Evolutionary conservation across 2,329 filamentous ascomycete species (phyloP).

Genomic region (Aspergillus oerlinghausenensis): DNA sequence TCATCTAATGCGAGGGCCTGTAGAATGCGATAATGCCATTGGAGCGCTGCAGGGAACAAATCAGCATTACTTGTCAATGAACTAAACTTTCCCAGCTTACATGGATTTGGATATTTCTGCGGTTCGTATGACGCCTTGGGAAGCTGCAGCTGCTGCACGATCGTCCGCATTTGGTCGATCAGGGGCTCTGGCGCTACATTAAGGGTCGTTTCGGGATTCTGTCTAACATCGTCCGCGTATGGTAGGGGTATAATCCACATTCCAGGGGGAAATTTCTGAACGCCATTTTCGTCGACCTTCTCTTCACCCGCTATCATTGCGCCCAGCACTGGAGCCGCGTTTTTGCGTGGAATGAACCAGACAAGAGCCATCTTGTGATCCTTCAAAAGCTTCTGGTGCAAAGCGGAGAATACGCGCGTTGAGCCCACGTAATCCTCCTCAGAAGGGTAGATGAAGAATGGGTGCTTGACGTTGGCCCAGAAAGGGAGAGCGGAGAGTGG

Average conservation of each 20-base stretch:
- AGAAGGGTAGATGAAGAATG: conserved; percentile 89
- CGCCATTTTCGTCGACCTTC: conserved; percentile 59
- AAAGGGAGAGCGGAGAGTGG: conserved; percentile 66
- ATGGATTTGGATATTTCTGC: conserved; percentile 80
- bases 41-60: conserved; percentile 52
- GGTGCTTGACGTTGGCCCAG: conserved; percentile 82
- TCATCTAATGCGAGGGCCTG: conserved; percentile 90
- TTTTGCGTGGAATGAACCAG: conserved; percentile 82
- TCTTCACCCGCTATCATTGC: conserved; percentile 75
- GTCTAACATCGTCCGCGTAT: conserved; percentile 81
- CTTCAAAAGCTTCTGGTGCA: conserved; percentile 80
- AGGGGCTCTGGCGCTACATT: conserved; percentile 63
- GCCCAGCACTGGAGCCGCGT: conserved; percentile 72
- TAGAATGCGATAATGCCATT: conserved; percentile 96
- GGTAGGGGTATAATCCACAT: conserved; percentile 87
- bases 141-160: conserved; percentile 82
- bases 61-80: neutral
- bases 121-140: conserved; percentile 83
- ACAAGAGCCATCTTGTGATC: conserved; percentile 78
- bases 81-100: conserved; percentile 22
- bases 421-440: conserved; percentile 88
- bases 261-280: conserved; percentile 71
- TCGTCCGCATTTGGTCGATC: conserved; percentile 73
- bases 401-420: conserved; percentile 82
- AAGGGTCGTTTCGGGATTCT: conserved; percentile 60